Evolutionary conservation across 768 basidiomycete genomes (phyloP).

Genomic region (Austroboletus eburneus): DNA sequence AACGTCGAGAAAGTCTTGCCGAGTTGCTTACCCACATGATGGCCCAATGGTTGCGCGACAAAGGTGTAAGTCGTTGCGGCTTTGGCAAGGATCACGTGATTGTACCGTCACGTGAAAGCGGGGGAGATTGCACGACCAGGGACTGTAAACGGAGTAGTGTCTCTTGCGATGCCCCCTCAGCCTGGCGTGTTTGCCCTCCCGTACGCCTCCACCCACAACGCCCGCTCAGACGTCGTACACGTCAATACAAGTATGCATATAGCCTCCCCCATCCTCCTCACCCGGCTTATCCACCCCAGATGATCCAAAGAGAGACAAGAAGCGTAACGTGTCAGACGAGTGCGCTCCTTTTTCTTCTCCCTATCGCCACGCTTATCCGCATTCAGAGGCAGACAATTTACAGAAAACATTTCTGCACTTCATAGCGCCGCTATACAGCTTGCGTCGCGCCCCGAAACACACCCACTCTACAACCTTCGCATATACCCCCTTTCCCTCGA

Average conservation of each 20-base stretch:
- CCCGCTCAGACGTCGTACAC: conserved; percentile 35
- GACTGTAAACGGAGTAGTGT: too few species aligned
- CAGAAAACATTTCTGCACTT: conserved; percentile 60
- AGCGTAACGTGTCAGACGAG: conserved; percentile 76
- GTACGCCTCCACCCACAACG: conserved; percentile 46
- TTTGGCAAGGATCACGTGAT: too few species aligned
- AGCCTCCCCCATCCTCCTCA: not conserved
- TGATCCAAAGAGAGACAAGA: conserved; percentile 58
- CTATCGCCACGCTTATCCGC: conserved; percentile 10
- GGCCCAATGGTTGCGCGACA: conserved; percentile 2
- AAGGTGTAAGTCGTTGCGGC: too few species aligned
- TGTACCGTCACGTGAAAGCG: too few species aligned
- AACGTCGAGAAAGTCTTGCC: not conserved
- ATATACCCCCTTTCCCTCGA: conserved; percentile 72
- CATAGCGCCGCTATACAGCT: conserved; percentile 58
- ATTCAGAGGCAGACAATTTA: conserved; percentile 54
- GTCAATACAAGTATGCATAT: conserved; percentile 39
- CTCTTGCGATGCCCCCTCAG: conserved; percentile 69
- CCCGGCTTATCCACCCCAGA: conserved; percentile 33
- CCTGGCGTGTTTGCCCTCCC: conserved; percentile 65
- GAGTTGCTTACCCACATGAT: conserved; percentile 31
- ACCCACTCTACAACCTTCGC: conserved; percentile 63
- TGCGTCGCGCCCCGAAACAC: conserved; percentile 62
- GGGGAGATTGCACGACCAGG: too few species aligned
- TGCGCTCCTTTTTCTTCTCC: conserved; percentile 33